Evolutionary conservation across 148 eudicot genomes (phyloP).

Genomic region (Suaeda aralocaspica): DNA sequence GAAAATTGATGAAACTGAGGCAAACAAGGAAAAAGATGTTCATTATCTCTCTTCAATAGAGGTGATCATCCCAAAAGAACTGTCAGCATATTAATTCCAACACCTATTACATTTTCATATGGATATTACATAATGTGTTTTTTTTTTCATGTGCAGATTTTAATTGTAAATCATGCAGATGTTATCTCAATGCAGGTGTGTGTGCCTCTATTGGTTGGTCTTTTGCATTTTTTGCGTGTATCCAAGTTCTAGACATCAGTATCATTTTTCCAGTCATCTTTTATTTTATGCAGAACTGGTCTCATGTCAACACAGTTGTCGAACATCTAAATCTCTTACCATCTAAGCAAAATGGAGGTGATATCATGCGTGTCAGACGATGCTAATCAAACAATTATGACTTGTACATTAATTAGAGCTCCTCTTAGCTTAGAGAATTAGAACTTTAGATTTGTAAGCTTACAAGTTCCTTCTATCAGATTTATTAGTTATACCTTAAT

Average conservation of each 20-base stretch:
- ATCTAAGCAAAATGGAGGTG: constrained; percentile 65
- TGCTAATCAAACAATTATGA: constrained; percentile 42
- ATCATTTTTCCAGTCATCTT: neutral
- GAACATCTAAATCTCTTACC: constrained; percentile 69
- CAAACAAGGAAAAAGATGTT: constrained; percentile 66
- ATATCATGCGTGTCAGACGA: constrained; percentile 85
- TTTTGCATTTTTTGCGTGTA: neutral
- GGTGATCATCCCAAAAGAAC: constrained; percentile 34
- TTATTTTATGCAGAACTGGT: constrained; percentile 66
- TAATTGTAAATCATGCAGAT: constrained; percentile 91
- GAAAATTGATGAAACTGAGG: constrained; percentile 83
- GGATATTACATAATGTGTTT: neutral
- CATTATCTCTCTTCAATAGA: constrained; percentile 96
- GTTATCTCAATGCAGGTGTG: constrained; percentile 90
- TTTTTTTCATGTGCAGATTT: constrained; percentile 44
- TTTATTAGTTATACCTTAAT: neutral
- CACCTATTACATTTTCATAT: neutral
- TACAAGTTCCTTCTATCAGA: neutral
- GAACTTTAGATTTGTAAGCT: neutral
- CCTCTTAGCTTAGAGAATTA: neutral
- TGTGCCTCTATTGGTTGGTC: constrained; percentile 2
- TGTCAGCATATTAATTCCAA: constrained; percentile 6
- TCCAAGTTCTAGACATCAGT: constrained; percentile 9
- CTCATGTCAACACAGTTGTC: constrained; percentile 65
- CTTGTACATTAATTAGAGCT: neutral